phyloP scores from a whole-genome alignment of 1,284 basidiomycete genomes.

The Naganishia liquefaciens region DNA sequence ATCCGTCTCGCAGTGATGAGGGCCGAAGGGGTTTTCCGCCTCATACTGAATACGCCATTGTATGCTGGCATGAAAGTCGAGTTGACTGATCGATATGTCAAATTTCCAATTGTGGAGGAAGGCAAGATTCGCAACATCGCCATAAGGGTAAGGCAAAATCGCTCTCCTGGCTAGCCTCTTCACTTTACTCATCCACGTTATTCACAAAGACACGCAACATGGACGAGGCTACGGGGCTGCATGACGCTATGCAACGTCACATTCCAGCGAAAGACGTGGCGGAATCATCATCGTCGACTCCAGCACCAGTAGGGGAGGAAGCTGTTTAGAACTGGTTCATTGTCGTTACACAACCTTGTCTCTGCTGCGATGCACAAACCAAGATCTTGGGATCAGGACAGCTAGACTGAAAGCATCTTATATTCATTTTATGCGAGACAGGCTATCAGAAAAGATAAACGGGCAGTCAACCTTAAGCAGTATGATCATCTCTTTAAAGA shows the following conservation, averaged over 20 bases:
- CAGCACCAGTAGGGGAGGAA: conserved; percentile 22
- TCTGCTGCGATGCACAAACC: background rate
- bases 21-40: conserved; percentile 82
- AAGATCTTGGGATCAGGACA: no score
- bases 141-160: conserved; percentile 63
- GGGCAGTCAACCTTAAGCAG: no score
- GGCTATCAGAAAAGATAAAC: no score
- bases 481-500: no score
- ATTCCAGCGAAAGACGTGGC: conserved; percentile 22
- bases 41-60: conserved; percentile 80
- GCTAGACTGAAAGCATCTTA: no score
- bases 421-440: no score
- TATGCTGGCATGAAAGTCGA: conserved; percentile 82
- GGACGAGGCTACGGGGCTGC: conserved; percentile 15
- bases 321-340: conserved; percentile 4
- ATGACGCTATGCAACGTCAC: conserved; percentile 19
- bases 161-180: background rate
- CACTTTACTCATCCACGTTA: background rate
- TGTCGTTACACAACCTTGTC: background rate
- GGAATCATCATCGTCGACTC: background rate
- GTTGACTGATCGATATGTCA: conserved; percentile 72
- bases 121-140: conserved; percentile 70
- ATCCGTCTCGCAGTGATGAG: conserved; percentile 72
- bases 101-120: conserved; percentile 72
- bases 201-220: conserved; percentile 17